Percentiles rank a stretch among this genome's conserved stretches.
phyloP scores from a whole-genome alignment of 768 basidiomycete genomes.

The Sarcomyxa edulis region DNA sequence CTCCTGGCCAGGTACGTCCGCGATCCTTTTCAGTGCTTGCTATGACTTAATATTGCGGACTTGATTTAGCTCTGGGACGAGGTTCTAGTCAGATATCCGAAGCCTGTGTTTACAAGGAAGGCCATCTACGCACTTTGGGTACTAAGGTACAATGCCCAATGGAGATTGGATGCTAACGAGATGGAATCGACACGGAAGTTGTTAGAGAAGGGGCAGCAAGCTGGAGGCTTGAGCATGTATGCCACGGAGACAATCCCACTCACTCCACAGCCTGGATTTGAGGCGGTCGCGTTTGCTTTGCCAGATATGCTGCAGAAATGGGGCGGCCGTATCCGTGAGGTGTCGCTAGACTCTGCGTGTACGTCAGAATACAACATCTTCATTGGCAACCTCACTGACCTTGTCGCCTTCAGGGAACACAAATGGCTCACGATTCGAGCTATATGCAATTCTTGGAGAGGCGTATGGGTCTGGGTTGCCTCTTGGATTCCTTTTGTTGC shows the following conservation, averaged over 20 bases:
- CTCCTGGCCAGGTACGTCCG: too few species aligned
- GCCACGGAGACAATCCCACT: too few species aligned
- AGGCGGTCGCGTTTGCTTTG: too few species aligned
- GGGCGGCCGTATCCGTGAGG: slow-evolving; percentile 17
- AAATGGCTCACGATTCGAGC: slow-evolving; percentile 24
- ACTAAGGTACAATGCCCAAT: slow-evolving; percentile 5
- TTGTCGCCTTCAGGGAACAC: slow-evolving; percentile 20
- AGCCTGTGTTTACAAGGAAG: neutral
- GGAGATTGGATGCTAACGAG: too few species aligned
- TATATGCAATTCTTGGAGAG: slow-evolving; percentile 26
- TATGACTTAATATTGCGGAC: too few species aligned
- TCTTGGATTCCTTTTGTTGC: slow-evolving; percentile 22
- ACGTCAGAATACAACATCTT: neutral
- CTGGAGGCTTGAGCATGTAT: too few species aligned
- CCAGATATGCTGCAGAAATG: slow-evolving; percentile 16
- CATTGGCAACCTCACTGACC: neutral
- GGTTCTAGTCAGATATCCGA: neutral
- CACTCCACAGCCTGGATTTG: too few species aligned
- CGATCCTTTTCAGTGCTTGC: too few species aligned
- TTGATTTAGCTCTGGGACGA: too few species aligned
- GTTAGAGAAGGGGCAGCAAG: too few species aligned
- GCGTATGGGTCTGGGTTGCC: slow-evolving; percentile 25
- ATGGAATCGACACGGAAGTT: too few species aligned
- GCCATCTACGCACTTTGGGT: neutral
- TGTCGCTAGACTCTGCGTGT: slow-evolving; percentile 26